Conservation (phyloP, 163 green algal genomes). For the Coccomyxa subellipsoidea region DNA sequence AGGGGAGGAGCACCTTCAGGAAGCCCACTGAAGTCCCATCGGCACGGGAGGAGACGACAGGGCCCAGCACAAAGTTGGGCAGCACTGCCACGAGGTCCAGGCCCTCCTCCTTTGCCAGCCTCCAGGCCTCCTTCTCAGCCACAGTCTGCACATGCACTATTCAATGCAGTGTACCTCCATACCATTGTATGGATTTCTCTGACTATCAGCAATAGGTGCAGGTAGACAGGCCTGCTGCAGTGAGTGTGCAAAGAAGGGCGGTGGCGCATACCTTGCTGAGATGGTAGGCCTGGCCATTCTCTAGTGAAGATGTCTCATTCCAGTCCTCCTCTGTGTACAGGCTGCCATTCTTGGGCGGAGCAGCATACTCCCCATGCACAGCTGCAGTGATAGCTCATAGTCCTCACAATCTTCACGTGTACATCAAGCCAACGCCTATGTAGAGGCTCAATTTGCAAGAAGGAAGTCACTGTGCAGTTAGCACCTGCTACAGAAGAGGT, state of each 20-base stretch:
- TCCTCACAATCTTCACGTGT: no score
- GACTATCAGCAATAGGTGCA: no score
- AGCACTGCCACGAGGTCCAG: slow-evolving; percentile 71
- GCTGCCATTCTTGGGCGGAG: slow-evolving; percentile 18
- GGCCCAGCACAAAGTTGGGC: slow-evolving; percentile 79
- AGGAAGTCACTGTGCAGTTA: not conserved
- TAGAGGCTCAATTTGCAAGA: not conserved
- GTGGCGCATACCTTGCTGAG: slow-evolving; percentile 58
- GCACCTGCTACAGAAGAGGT: slow-evolving; percentile 53
- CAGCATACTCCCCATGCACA: slow-evolving; percentile 29
- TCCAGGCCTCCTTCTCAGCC: slow-evolving; percentile 62
- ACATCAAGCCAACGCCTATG: no score
- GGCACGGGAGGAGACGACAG: slow-evolving; percentile 32
- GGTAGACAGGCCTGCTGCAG: no score
- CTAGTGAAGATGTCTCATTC: slow-evolving; percentile 64
- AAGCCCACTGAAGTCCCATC: slow-evolving; percentile 52
- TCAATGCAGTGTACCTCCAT: no score
- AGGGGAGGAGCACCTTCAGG: slow-evolving; percentile 42
- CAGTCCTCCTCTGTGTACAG: slow-evolving; percentile 73
- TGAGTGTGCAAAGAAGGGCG: not conserved
- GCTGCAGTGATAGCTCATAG: slow-evolving; percentile 11
- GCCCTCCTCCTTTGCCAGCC: slow-evolving; percentile 44
- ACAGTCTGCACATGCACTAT: slow-evolving; percentile 10
- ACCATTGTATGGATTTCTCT: no score
- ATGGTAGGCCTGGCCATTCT: slow-evolving; percentile 66